Evolutionary conservation across 495 filamentous ascomycete genomes (phyloP), one percentile per base, ranked within the genome.

Genomic region (Neurospora africana): DNA sequence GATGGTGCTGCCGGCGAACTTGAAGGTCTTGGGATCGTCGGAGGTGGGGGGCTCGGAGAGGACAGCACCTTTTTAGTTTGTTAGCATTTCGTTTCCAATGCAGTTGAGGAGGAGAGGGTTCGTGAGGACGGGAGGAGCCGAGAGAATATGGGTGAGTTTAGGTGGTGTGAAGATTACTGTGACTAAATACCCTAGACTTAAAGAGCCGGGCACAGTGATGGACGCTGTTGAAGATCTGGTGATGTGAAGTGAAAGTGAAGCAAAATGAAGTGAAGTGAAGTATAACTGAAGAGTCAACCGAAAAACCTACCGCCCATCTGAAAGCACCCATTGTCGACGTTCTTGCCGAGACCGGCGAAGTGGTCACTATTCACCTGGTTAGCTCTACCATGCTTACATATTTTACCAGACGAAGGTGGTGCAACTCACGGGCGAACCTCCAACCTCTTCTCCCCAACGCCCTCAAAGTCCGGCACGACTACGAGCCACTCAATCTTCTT

Each of bases 401-500:
- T n/a, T n/a, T n/a, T n/a, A n/a, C n/a, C n/a, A n/a, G n/a, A n/a
- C n/a, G n/a, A n/a, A n/a, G n/a, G 33, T n/a, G 33, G 33, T 35
- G 33, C 33, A 35, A 35, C 33, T 35, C 33, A 35, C 33, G 33
- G 82, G 69, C 94, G 86, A 68, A 93, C 88, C 76, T 90, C 87
- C 43, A 96, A 78, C 39, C 94, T 81, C 83, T 91, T 91, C 68
- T 85, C 82, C 75, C 90, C 79, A n/a, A 82, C 85, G 5, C 87
- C 90, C 0, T 85, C 85, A 74, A 89, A 86, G 81, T 98, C 95
- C 19, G 93, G 94, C 19, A 95, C 74, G 70, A 97, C 89, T 75
- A 93, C 90, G 11, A 98, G 86, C 89, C 91, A 98, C 81, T 98
- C 94, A 71, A 86, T 83, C 81, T 91, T 90, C 69, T 79, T 78